Percentiles rank a stretch among this genome's conserved stretches.
Evolutionary conservation across 495 filamentous ascomycete species (phyloP).

Genomic region (Lophiotrema nucula): DNA sequence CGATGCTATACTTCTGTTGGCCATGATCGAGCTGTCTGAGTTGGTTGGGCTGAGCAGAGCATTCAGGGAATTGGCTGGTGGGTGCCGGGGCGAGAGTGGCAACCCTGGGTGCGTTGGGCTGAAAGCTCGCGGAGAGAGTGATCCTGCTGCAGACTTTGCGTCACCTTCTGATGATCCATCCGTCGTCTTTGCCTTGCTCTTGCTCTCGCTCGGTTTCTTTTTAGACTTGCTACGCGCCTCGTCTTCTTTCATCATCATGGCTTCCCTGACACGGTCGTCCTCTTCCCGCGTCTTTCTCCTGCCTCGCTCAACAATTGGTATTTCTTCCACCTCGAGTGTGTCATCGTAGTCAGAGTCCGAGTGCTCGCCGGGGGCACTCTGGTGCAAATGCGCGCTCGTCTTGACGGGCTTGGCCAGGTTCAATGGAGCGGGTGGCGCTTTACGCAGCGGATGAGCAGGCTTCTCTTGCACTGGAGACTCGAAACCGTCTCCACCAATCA

Average conservation of each 20-base stretch:
- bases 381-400: constrained; percentile 46
- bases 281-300: constrained; percentile 83
- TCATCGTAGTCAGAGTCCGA: constrained; percentile 86
- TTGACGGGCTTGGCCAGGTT: constrained; percentile 56
- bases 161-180: constrained; percentile 1
- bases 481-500: constrained; percentile 31
- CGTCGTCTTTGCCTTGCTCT: constrained; percentile 36
- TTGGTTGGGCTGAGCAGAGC: constrained; percentile 35
- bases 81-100: constrained; percentile 31
- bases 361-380: constrained; percentile 55
- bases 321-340: constrained; percentile 63
- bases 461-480: constrained; percentile 20
- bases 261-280: constrained; percentile 77
- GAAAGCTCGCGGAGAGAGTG: constrained; percentile 19
- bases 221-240: constrained; percentile 65
- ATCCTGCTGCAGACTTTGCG: constrained; percentile 9
- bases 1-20: constrained; percentile 38
- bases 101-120: constrained; percentile 23
- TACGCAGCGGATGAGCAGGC: constrained; percentile 47
- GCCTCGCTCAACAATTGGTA: constrained; percentile 63
- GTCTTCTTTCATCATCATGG: constrained; percentile 59
- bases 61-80: constrained; percentile 31
- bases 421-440: constrained; percentile 80
- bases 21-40: constrained; percentile 37
- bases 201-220: constrained; percentile 49